Evolutionary conservation across 1,284 basidiomycete genomes (phyloP).

Genomic region (Tilletia indica): DNA sequence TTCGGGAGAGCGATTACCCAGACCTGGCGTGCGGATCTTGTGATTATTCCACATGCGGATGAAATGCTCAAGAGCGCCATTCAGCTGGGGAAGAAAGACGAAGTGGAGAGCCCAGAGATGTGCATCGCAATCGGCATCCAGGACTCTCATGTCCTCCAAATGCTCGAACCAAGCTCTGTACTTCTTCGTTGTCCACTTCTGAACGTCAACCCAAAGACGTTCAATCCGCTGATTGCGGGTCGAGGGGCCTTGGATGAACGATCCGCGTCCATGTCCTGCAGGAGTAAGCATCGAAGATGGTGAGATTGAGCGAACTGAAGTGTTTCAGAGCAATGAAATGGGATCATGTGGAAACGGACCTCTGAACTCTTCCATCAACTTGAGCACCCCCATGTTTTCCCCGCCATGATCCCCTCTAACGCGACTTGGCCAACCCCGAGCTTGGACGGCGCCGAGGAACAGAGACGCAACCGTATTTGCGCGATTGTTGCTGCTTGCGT

Average conservation of each 20-base stretch:
- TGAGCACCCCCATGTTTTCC: constrained; percentile 56
- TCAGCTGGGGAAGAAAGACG: constrained; percentile 58
- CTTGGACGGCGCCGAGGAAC: constrained; percentile 53
- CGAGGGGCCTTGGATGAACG: constrained; percentile 59
- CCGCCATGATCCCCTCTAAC: constrained; percentile 58
- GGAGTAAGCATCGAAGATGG: too few relatives aligned
- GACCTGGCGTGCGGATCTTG: constrained; percentile 5
- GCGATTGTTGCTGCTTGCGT: constrained; percentile 58
- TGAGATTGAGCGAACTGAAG: too few relatives aligned
- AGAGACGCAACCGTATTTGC: constrained; percentile 58
- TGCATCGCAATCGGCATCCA: constrained; percentile 48
- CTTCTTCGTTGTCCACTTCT: constrained; percentile 13
- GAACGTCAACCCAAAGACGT: constrained; percentile 57
- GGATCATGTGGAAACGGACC: constrained; percentile 28
- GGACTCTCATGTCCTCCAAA: constrained; percentile 21
- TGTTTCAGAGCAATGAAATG: too few relatives aligned
- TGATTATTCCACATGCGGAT: constrained; percentile 58
- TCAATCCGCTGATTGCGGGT: constrained; percentile 59
- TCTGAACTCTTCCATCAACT: constrained; percentile 45
- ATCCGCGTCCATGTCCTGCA: constrained; percentile 30
- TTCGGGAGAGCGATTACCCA: not conserved
- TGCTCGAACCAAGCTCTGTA: constrained; percentile 19
- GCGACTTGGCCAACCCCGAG: constrained; percentile 56
- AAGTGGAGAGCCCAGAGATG: constrained; percentile 61
- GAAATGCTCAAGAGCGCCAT: constrained; percentile 58